Evolutionary conservation across 768 basidiomycete species (phyloP).

Genomic region (Phlegmacium glaucopus): DNA sequence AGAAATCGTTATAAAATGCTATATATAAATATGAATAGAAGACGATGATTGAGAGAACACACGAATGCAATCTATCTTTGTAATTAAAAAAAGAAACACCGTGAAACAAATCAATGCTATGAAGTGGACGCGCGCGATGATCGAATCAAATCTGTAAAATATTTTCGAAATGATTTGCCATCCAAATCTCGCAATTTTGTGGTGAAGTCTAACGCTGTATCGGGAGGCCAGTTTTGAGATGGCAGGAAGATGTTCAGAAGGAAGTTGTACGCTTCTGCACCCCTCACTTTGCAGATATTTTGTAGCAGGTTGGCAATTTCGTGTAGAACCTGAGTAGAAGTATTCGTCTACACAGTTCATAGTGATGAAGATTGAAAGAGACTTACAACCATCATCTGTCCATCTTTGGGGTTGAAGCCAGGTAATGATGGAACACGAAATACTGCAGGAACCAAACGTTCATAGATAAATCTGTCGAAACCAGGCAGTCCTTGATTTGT

Average conservation of each 20-base stretch:
- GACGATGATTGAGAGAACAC: conserved; percentile 2
- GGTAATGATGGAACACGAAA: conserved; percentile 79
- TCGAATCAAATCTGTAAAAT: conserved; percentile 81
- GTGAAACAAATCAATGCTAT: conserved; percentile 34
- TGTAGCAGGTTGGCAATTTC: conserved; percentile 89
- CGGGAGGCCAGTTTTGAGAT: conserved; percentile 81
- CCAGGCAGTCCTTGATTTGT: conserved; percentile 62
- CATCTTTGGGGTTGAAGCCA: conserved; percentile 86
- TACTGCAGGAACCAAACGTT: conserved; percentile 74
- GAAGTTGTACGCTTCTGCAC: conserved; percentile 79
- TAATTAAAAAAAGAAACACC: too few relatives aligned
- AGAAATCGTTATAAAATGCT: background rate
- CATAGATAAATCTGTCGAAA: conserved; percentile 90
- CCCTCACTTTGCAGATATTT: conserved; percentile 69
- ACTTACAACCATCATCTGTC: conserved; percentile 78
- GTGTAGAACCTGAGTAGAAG: conserved; percentile 65
- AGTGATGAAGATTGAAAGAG: background rate
- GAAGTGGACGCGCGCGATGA: conserved; percentile 57
- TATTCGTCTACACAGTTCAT: too few relatives aligned
- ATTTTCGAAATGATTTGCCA: conserved; percentile 76
- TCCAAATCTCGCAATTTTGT: conserved; percentile 74
- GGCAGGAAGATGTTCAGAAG: conserved; percentile 81
- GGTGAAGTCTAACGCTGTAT: conserved; percentile 74
- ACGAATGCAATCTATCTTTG: background rate
- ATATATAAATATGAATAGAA: background rate